Evolutionary conservation across 2,329 filamentous ascomycete genomes (phyloP), one percentile per base, ranked within the genome.

Genomic region (Aspergillus thermomutatus): DNA sequence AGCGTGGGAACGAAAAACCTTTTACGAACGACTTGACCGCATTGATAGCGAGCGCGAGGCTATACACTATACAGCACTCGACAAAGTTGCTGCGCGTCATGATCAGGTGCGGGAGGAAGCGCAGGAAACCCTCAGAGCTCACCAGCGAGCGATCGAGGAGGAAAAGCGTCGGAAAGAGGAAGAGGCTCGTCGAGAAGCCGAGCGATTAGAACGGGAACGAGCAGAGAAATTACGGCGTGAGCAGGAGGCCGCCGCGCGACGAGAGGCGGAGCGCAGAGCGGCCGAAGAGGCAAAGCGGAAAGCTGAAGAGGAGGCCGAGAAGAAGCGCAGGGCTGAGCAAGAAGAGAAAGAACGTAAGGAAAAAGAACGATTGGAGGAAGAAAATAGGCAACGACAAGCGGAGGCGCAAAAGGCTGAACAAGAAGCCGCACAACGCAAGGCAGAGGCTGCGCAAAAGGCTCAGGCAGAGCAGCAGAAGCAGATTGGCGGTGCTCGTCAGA

Each of bases 61-160:
- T 50, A 80, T 79, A 54, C 87, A 91, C 68, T 80, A 82, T 56
- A 82, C 86, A 63, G 87, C 88, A 14, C 81, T 93, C 17, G 83
- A 83, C 48, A 82, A 83, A 49, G 87, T 87, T 3, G 84, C 84
- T 50, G 79, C 80, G 14, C 83, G 88, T 66, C 89, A 92, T 69
- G 83, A 89, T 40, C 80, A 83, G 27, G 82, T 93, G 10, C 80
- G 80, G 48, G 74, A 79, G 52, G 78, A 80, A 50, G 84, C 84
- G 3, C 79, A 84, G 65, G 76, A 79, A 21, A 81, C 79, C 19
- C 64, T 83, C n/a, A 73, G 81, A 43, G 74, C 77, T n/a, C 72
- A 83, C 56, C 68, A 74, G 66, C 63, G 69, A 62, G 66, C 71
- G 55, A 69, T 75, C 58, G 69, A 75, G 64, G 68, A 74, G 55